Percentiles rank a stretch among this genome's conserved stretches.
phyloP scores from a whole-genome alignment of 495 filamentous ascomycete genomes.

The Penicillium arizonense region DNA sequence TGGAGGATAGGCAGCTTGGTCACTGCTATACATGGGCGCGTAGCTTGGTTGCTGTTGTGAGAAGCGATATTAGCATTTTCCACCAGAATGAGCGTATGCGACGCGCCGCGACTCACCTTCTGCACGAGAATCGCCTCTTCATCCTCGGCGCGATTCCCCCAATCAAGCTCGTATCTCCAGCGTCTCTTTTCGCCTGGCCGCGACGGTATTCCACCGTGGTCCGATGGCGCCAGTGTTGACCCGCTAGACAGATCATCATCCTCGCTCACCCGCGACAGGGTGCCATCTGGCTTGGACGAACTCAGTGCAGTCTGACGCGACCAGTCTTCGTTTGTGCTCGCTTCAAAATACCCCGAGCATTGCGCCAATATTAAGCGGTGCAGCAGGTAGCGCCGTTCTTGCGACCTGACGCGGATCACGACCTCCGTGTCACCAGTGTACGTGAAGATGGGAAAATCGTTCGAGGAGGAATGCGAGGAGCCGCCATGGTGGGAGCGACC shows the following conservation, averaged over 20 bases:
- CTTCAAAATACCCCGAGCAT: conserved; percentile 91
- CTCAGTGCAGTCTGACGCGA: conserved; percentile 46
- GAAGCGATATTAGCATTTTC: conserved; percentile 8
- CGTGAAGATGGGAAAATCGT: conserved; percentile 89
- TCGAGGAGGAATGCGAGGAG: conserved; percentile 66
- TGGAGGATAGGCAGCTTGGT: conserved; percentile 45
- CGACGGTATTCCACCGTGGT: conserved; percentile 28
- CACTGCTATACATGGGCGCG: conserved; percentile 49
- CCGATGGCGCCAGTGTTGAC: conserved; percentile 41
- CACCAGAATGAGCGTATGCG: neutral
- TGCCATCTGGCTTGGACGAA: conserved; percentile 30
- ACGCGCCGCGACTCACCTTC: conserved; percentile 49
- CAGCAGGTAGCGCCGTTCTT: conserved; percentile 80
- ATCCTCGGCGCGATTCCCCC: conserved; percentile 64
- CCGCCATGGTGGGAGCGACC: conserved; percentile 81
- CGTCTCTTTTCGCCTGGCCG: conserved; percentile 51
- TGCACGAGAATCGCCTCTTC: conserved; percentile 89
- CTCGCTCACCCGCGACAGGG: conserved; percentile 57
- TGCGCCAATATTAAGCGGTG: conserved; percentile 82
- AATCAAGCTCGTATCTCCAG: conserved; percentile 87
- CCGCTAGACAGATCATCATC: conserved; percentile 47
- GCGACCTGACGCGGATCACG: conserved; percentile 64
- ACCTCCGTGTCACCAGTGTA: conserved; percentile 92
- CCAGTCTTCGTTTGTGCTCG: conserved; percentile 85
- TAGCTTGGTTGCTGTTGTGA: conserved; percentile 39